A percentile compares a stretch with the other conserved stretches of the same genome.
Conservation (phyloP, 495 filamentous ascomycete species). For the Penicillium daleae region DNA sequence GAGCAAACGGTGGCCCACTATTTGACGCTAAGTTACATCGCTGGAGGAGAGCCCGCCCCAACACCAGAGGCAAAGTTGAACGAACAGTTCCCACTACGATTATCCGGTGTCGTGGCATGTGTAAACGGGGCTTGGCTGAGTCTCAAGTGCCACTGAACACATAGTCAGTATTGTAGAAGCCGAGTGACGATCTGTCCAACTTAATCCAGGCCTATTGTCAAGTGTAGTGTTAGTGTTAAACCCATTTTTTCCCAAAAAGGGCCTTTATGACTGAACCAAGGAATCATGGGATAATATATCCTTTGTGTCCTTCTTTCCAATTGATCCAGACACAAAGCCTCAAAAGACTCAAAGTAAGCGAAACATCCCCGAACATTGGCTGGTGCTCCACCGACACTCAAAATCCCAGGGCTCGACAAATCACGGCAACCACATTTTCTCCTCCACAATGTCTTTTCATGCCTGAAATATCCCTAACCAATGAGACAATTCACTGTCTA, state of each 20-base stretch:
- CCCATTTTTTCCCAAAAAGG: neutral
- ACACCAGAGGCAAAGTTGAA: slow-evolving; percentile 1
- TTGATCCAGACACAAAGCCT: neutral
- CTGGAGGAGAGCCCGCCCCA: slow-evolving; percentile 33
- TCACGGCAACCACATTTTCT: neutral
- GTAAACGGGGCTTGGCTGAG: slow-evolving; percentile 9
- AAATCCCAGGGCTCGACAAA: slow-evolving; percentile 33
- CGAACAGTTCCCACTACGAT: neutral
- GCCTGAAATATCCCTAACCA: neutral
- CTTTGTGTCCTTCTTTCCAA: neutral
- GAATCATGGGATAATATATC: neutral
- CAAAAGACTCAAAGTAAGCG: neutral
- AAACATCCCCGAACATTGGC: neutral
- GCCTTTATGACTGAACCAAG: neutral
- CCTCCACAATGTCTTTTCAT: slow-evolving; percentile 1
- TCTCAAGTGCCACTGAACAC: neutral
- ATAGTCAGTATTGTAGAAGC: neutral
- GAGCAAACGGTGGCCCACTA: slow-evolving; percentile 13
- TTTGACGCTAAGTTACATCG: slow-evolving; percentile 22
- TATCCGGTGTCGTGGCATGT: neutral
- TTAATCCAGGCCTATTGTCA: neutral
- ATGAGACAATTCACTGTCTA: slow-evolving; percentile 1
- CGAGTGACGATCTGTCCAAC: neutral
- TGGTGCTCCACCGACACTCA: slow-evolving; percentile 32
- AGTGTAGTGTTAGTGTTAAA: neutral